Evolutionary conservation across 2,329 filamentous ascomycete species (phyloP).

Genomic region (Calonectria naviculata): DNA sequence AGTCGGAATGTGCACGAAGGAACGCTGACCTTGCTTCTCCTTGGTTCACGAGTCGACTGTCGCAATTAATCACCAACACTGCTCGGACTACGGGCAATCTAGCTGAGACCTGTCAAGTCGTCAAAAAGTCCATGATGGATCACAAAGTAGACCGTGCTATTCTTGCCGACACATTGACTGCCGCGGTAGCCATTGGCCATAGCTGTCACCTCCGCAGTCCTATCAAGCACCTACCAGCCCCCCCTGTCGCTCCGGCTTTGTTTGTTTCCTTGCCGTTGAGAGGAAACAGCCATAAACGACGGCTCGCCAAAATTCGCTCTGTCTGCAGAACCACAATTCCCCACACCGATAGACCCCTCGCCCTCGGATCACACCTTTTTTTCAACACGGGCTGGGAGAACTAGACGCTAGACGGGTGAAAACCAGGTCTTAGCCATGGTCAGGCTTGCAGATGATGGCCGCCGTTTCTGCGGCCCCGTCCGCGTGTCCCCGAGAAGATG

Average conservation of each 20-base stretch:
- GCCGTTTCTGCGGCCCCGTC: constrained; percentile 40
- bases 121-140: neutral
- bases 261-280: neutral
- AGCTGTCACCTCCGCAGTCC: neutral
- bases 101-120: constrained; percentile 2
- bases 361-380: neutral
- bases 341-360: constrained; percentile 16
- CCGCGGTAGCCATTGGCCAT: constrained; percentile 8
- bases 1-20: constrained; percentile 15
- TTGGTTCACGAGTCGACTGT: neutral
- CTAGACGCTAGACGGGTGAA: neutral
- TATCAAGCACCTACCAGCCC: neutral
- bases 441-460: constrained; percentile 24
- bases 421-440: constrained; percentile 27
- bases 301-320: constrained; percentile 13
- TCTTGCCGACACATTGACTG: neutral
- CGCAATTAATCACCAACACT: constrained; percentile 9
- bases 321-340: constrained; percentile 3
- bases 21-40: constrained; percentile 16
- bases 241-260: neutral
- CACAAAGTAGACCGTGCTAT: neutral
- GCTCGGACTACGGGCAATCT: neutral
- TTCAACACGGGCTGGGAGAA: neutral
- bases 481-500: constrained; percentile 33
- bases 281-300: neutral